These are phyloP conservation scores for Diaporthe sp. DNA, from an alignment of 2,329 filamentous ascomycete genomes.

Conservation along the genomic window DNA sequence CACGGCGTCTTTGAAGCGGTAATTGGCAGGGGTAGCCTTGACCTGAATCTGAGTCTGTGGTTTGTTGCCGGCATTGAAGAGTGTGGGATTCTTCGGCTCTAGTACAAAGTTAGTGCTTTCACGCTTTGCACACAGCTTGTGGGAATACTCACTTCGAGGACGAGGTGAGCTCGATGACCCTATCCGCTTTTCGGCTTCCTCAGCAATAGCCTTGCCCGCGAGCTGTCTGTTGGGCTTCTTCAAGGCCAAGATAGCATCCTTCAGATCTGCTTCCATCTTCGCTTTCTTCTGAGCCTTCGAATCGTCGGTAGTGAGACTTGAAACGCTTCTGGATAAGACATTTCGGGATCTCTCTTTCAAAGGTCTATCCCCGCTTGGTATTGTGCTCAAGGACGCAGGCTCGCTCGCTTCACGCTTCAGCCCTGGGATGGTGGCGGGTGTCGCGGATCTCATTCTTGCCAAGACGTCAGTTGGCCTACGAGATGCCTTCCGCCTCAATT, in stretches of 20 bases:
- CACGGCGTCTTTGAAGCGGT: constrained; percentile 66
- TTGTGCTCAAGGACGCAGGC: constrained; percentile 61
- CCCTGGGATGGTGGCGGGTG: constrained; percentile 69
- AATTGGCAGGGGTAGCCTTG: constrained; percentile 69
- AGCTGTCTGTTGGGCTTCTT: constrained; percentile 82
- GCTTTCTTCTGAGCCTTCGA: constrained; percentile 75
- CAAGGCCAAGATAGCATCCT: constrained; percentile 79
- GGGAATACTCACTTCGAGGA: constrained; percentile 60
- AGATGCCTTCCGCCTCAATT: constrained; percentile 66
- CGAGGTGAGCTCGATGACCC: constrained; percentile 57
- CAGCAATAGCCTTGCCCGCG: constrained; percentile 75
- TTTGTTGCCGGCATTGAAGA: constrained; percentile 48
- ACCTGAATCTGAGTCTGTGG: constrained; percentile 55
- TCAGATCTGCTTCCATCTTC: constrained; percentile 76
- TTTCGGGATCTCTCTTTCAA: constrained; percentile 59
- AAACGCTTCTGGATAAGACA: constrained; percentile 55
- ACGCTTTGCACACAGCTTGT: background rate
- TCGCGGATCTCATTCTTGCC: constrained; percentile 77
- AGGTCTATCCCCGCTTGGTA: constrained; percentile 58
- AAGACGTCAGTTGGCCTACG: constrained; percentile 69
- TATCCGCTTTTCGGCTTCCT: constrained; percentile 74
- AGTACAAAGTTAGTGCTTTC: constrained; percentile 11
- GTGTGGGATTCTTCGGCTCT: constrained; percentile 67
- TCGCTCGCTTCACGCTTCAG: constrained; percentile 80
- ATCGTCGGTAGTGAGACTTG: constrained; percentile 65